Percentiles rank a stretch among this genome's conserved stretches.
Evolutionary conservation across 495 filamentous ascomycete genomes (phyloP).

Genomic region (Penicillium bovifimosum): DNA sequence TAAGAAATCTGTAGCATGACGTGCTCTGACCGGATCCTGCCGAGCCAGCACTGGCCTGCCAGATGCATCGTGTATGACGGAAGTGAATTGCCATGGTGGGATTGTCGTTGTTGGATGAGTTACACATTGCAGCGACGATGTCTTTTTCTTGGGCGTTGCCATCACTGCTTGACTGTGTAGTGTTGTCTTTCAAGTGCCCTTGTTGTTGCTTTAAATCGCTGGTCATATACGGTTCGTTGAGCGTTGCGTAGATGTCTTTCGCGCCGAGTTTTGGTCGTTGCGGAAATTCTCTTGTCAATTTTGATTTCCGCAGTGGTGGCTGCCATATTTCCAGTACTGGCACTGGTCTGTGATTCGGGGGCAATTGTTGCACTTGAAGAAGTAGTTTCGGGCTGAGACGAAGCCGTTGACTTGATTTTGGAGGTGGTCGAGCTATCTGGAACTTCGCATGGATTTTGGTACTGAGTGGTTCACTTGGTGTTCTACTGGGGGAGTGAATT

Average conservation of each 20-base stretch:
- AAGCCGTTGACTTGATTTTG: slow-evolving; percentile 25
- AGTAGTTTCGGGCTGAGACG: slow-evolving; percentile 29
- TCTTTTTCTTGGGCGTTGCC: slow-evolving; percentile 10
- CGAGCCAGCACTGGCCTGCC: slow-evolving; percentile 10
- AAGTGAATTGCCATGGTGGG: slow-evolving; percentile 14
- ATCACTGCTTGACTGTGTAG: not conserved
- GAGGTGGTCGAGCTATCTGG: slow-evolving; percentile 33
- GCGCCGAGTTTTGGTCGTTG: slow-evolving; percentile 23
- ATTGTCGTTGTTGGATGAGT: not conserved
- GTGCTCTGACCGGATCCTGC: slow-evolving; percentile 5
- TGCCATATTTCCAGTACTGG: slow-evolving; percentile 37
- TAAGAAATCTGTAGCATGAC: slow-evolving; percentile 18
- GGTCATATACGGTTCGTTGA: slow-evolving; percentile 24
- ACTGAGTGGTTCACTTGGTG: slow-evolving; percentile 6
- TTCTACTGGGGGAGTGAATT: not conserved
- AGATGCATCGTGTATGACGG: slow-evolving; percentile 15
- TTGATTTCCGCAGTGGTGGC: slow-evolving; percentile 28
- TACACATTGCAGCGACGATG: slow-evolving; percentile 20
- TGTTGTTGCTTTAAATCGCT: not conserved
- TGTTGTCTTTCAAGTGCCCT: slow-evolving; percentile 8
- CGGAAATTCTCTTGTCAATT: slow-evolving; percentile 17
- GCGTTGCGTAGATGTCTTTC: slow-evolving; percentile 31
- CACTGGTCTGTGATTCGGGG: slow-evolving; percentile 21
- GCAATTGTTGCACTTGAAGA: slow-evolving; percentile 39
- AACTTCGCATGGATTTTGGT: slow-evolving; percentile 28